Percentiles rank a stretch among this genome's conserved stretches.
These are phyloP conservation scores for Aspergillus ibericus DNA, from an alignment of 2,329 filamentous ascomycete species.

Conservation along the genomic window DNA sequence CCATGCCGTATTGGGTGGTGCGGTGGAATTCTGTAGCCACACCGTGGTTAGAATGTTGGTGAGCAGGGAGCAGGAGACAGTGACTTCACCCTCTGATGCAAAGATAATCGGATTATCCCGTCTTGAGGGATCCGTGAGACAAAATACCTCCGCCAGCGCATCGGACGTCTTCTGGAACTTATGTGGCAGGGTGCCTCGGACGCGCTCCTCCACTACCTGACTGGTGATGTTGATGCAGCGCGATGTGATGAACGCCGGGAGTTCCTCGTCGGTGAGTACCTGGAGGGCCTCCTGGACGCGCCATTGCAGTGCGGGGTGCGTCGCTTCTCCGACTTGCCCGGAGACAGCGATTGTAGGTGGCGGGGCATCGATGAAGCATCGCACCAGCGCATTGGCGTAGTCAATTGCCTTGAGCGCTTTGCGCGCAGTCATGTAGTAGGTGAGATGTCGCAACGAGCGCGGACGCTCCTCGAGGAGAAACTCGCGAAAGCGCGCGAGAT, in stretches of 20 bases:
- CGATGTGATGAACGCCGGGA: conserved; percentile 71
- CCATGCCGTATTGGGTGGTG: conserved; percentile 73
- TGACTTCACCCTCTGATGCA: conserved; percentile 64
- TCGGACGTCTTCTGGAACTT: conserved; percentile 69
- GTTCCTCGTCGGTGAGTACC: conserved; percentile 63
- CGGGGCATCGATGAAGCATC: conserved; percentile 53
- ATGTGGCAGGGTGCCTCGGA: conserved; percentile 66
- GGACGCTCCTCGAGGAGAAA: conserved; percentile 64
- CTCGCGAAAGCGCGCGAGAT: conserved; percentile 65
- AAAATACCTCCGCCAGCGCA: conserved; percentile 74
- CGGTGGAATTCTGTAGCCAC: conserved; percentile 65
- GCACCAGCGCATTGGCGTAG: conserved; percentile 69
- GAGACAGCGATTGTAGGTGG: conserved; percentile 60
- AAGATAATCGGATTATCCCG: conserved; percentile 76
- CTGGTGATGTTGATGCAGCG: conserved; percentile 70
- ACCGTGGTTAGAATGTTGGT: too few species aligned
- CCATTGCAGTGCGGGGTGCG: conserved; percentile 60
- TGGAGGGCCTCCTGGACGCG: conserved; percentile 67
- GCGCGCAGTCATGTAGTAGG: conserved; percentile 70
- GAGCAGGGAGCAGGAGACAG: too few species aligned
- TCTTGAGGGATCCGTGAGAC: conserved; percentile 70
- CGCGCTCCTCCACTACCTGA: conserved; percentile 64
- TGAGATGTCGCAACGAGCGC: conserved; percentile 63
- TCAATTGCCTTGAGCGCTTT: conserved; percentile 71
- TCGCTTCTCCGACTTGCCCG: conserved; percentile 51